Base-by-base conservation (phyloP, 345 rosid species). In the Populus deltoides region DNA sequence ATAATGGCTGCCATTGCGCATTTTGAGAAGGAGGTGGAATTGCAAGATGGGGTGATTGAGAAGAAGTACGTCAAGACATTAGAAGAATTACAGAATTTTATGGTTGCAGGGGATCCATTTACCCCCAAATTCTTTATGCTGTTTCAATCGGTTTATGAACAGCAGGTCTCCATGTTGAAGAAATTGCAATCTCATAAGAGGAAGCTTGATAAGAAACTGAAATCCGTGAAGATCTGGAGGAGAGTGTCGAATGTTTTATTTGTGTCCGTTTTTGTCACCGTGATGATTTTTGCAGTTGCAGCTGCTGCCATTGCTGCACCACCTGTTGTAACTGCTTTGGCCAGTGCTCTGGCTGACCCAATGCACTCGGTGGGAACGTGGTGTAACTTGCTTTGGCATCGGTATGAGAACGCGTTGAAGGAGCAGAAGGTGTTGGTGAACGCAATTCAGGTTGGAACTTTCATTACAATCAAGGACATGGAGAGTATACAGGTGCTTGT, bases 221-320 rank as follows among this genome's bases (percentile, higher is more conserved):
- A 80, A 77, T 81, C 87, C 6, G 43, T 88, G 85, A 90, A 91
- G 85, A 76, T 89, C 73, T 93, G 98, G 99, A 86, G 84, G 88
- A 93, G 82, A 78, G 86, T 95, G 51, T 85, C 99, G 0, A 92
- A 93, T 70, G 90, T 92, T 66, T 79, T 95, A 75, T 93, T 95
- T 69, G 92, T 87, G 7, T 77, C 98, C 6, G 87, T 88, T 4
- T 89, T 93, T 49, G 87, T 95, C 24, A 87, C 98, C 31, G 93
- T 91, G 7, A 77, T 93, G 84, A 88, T 93, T 66, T 85, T 93
- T 84, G 91, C 99, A 0, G 97, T 95, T 27, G 96, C 92, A 76
- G 98, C 99, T 72, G 98, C 94, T 66, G 92, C 98, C 8, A 74
- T 92, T 74, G 88, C 97, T 31, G 93, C 93, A 12, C 98, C 98